Evolutionary conservation across 2,329 filamentous ascomycete genomes (phyloP), one percentile per base, ranked within the genome.

Genomic region (Bipolaris sorokiniana): DNA sequence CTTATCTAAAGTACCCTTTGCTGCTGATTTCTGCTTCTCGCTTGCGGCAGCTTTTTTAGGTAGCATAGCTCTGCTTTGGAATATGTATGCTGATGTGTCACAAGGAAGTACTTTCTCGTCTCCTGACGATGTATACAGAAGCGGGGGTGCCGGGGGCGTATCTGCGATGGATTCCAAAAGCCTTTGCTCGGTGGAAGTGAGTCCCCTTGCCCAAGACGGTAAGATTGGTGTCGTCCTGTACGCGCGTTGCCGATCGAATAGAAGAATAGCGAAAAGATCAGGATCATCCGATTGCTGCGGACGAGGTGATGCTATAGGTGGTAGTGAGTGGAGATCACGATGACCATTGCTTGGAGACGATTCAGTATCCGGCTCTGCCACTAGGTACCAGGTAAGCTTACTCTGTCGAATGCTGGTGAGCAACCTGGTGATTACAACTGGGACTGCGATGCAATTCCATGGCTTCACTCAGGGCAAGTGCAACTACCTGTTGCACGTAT

Each of bases 191-290:
- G 1, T 16, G 16, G 13, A 16, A 11, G 7, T 18, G 0, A 3
- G 31, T 10, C 28, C 7, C 28, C 28, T 28, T 36, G 16, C 16
- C 34, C 2, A 20, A 31, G 34, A 18, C 5, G 9, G 42, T 41
- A n/a, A 13, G 16, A 40, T 3, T 26, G 46, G 36, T 16, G 28
- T 11, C n/a, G 13, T 26, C 20, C 36, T 45, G 20, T 62, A 62
- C 3, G 50, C 59, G 10, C n/a, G 6, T 18, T 54, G 48, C 7
- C 59, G 59, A 56, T 62, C 15, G 26, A 58, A 56, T 3, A 64
- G 47, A 3, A 61, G 48, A 9, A 38, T 49, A 31, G 49, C 33
- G 7, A 67, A 54, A 2, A 68, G 38, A 36, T 56, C 40, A 15
- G 26, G n/a, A 2, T 11, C 42, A 13, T 52, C 37, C 2, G 46